Evolutionary conservation across 306 rosid genomes (phyloP), one percentile per base, ranked within the genome.

Genomic region (Ormosia emarginata): DNA sequence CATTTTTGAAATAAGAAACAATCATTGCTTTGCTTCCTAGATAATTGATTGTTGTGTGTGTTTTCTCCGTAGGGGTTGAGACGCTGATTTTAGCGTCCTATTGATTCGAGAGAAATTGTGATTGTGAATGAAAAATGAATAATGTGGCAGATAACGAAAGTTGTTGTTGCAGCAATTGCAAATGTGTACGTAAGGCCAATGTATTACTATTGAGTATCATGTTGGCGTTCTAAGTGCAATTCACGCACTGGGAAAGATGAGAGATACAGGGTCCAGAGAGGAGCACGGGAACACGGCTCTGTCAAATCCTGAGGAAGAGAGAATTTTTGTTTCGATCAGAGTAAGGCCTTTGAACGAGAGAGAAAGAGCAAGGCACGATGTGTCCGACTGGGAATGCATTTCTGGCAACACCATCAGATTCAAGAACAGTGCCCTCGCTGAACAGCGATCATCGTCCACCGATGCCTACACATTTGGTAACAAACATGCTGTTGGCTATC

Each of bases 291-390:
- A 70, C 33, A 3, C 24, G 3, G 58, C 62, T 59, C 67, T 49
- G 4, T 73, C 84, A 13, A 83, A 86, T 77, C 78, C 68, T 4
- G 56, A 59, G 29, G 93, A 87, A 47, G 98, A 95, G 91, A 91
- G 74, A 8, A 87, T 95, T 44, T 80, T 90, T 30, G 98, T 92
- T 75, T 87, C 97, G 0, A 88, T 95, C 55, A 82, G 99, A 81
- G 83, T 95, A 68, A 92, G 97, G 43, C 98, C 98, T 9, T 75
- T 92, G 90, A 95, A 90, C 68, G 91, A 85, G 2, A 93, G 43
- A 67, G 99, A 93, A 61, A 71, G 33, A 29, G 34, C 75, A 4
- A 87, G 83, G 70, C 82, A 79, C 41, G 97, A 92, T 53, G 87
- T 66, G 0, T 84, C 90, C 0, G 94, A 92, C 9, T 95, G 94